These are phyloP conservation scores for Phytophthora europaea DNA, from an alignment of 352 stramenopile species.

Conservation along the genomic window DNA sequence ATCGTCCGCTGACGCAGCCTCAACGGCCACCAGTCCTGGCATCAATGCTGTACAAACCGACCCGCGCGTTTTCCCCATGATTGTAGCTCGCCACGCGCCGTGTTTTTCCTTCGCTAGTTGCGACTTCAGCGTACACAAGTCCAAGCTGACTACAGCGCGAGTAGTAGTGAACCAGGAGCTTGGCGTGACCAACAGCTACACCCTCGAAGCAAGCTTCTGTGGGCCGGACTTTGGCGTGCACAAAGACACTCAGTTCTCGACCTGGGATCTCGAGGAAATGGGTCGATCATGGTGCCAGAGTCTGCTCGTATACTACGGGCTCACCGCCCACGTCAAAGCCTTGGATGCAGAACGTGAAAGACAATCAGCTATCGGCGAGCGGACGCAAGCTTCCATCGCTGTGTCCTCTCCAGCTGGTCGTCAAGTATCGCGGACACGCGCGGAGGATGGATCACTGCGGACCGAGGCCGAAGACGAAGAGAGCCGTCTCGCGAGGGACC, in stretches of 20 bases:
- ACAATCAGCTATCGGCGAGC: constrained; percentile 3
- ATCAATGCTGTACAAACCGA: constrained; percentile 56
- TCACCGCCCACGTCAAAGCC: constrained; percentile 58
- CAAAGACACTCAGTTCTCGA: constrained; percentile 85
- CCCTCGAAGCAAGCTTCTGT: constrained; percentile 93
- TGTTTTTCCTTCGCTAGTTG: constrained; percentile 90
- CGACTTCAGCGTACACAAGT: constrained; percentile 92
- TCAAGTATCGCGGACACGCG: not conserved
- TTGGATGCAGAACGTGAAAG: constrained; percentile 37
- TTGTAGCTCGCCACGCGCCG: constrained; percentile 72
- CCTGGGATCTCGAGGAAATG: constrained; percentile 81
- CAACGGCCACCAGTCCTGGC: not conserved
- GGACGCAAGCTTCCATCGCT: constrained; percentile 1
- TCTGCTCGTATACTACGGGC: constrained; percentile 77
- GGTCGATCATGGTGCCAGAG: constrained; percentile 79
- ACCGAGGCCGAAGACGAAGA: constrained; percentile 33
- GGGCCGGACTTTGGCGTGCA: constrained; percentile 74
- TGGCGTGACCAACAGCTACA: constrained; percentile 89
- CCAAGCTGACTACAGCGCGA: constrained; percentile 89
- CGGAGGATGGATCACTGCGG: not conserved
- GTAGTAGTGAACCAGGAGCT: constrained; percentile 93
- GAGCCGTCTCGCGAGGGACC: constrained; percentile 32
- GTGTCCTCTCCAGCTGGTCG: not conserved
- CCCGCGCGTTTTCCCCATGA: constrained; percentile 83
- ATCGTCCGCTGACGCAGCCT: constrained; percentile 5